These are phyloP conservation scores for Colletotrichum simmondsii DNA, from an alignment of 2,329 filamentous ascomycete species.

Conservation along the genomic window DNA sequence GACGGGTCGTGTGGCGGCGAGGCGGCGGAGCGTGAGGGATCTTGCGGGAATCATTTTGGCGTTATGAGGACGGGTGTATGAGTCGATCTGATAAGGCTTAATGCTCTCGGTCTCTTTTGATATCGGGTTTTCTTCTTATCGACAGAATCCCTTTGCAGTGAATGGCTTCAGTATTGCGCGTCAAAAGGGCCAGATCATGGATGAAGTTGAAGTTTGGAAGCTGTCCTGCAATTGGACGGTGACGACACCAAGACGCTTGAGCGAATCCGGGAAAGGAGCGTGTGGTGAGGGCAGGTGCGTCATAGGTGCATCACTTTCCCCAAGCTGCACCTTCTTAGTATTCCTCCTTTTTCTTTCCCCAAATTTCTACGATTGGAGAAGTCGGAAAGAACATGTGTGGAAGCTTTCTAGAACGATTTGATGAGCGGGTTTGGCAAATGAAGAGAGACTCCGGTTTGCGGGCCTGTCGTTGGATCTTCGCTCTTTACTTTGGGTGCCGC, in stretches of 20 bases:
- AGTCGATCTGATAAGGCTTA: no score
- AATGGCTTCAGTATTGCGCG: not conserved
- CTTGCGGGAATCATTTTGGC: slow-evolving; percentile 2
- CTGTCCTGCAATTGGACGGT: not conserved
- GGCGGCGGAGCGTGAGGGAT: not conserved
- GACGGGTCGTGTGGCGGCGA: not conserved
- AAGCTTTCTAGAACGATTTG: not conserved
- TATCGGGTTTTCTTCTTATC: not conserved
- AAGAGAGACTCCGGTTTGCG: not conserved
- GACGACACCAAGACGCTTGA: slow-evolving; percentile 1
- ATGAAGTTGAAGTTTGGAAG: not conserved
- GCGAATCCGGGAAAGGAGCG: not conserved
- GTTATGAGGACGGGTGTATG: no score
- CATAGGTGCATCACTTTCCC: slow-evolving; percentile 7
- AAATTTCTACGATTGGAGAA: not conserved
- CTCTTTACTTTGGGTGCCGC: no score
- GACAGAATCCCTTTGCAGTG: no score
- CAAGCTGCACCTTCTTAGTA: not conserved
- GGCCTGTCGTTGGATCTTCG: no score
- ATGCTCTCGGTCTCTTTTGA: not conserved
- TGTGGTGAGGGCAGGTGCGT: not conserved
- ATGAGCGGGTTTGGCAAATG: no score
- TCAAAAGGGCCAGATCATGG: not conserved
- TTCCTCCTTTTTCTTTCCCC: not conserved
- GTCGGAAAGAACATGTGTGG: not conserved